Percentiles rank a stretch among this genome's conserved stretches.
phyloP scores from a whole-genome alignment of 176 grass and related monocot genomes.

The Avena insularis region DNA sequence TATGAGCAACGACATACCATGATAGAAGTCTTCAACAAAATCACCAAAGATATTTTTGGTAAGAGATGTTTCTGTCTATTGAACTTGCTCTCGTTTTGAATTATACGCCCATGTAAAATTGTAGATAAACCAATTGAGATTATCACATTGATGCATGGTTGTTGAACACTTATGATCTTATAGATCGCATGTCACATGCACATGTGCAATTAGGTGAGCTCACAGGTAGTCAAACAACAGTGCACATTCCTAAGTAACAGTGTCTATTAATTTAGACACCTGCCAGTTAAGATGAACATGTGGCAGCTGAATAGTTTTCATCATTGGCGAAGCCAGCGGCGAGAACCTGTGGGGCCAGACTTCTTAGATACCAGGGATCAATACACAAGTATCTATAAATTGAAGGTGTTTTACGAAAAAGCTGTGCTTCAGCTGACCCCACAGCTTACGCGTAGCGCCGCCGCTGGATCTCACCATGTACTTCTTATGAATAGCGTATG shows the following conservation, averaged over 20 bases:
- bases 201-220: conserved; percentile 16
- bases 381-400: no score
- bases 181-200: neutral
- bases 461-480: conserved; percentile 2
- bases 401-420: neutral
- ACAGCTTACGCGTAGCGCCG: neutral
- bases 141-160: conserved; percentile 21
- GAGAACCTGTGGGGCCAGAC: neutral
- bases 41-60: conserved; percentile 69
- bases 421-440: neutral
- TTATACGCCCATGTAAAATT: conserved; percentile 6
- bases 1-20: conserved; percentile 73
- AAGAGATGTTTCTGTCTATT: conserved; percentile 32
- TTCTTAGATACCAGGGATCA: no score
- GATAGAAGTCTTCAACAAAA: conserved; percentile 63
- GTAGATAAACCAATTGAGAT: neutral
- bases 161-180: conserved; percentile 19
- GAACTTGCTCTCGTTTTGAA: conserved; percentile 21
- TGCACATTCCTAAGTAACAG: conserved; percentile 15
- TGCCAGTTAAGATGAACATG: conserved; percentile 13
- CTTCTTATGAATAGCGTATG: conserved; percentile 19
- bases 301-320: conserved; percentile 12
- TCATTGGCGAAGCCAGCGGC: neutral
- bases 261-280: conserved; percentile 7
- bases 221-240: neutral